Percentiles rank a stretch among this genome's conserved stretches.
Evolutionary conservation across 1,284 basidiomycete genomes (phyloP).

Genomic region (Cutaneotrichosporon cavernicola): DNA sequence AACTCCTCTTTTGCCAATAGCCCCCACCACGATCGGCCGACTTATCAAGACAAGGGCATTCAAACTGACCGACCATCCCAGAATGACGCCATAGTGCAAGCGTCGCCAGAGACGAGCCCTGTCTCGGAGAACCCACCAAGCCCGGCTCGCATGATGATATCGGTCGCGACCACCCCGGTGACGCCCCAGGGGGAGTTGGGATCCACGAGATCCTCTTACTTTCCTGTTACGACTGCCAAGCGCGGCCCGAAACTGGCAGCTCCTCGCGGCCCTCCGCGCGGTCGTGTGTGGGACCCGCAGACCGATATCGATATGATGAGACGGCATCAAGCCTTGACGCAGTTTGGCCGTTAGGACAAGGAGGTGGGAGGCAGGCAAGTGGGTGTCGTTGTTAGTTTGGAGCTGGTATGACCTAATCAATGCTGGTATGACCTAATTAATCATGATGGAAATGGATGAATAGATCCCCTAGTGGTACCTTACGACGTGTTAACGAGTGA

Average conservation of each 20-base stretch:
- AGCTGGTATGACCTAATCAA: neutral
- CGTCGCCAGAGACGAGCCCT: slow-evolving; percentile 13
- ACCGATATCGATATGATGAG: slow-evolving; percentile 55
- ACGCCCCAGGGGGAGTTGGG: neutral
- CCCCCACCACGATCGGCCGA: slow-evolving; percentile 10
- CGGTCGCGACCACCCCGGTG: neutral
- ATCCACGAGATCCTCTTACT: neutral
- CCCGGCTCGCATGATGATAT: neutral
- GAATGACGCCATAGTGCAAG: slow-evolving; percentile 41
- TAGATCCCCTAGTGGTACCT: neutral
- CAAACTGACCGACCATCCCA: slow-evolving; percentile 37
- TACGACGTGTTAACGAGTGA: no score
- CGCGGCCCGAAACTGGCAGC: neutral
- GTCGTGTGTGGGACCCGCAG: slow-evolving; percentile 38
- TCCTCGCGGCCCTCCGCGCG: slow-evolving; percentile 6
- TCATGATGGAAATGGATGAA: slow-evolving; percentile 1
- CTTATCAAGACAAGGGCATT: slow-evolving; percentile 37
- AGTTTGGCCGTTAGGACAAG: slow-evolving; percentile 54
- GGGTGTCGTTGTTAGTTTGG: neutral
- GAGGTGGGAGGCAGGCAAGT: no score
- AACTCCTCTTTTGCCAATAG: no score
- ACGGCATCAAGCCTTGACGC: slow-evolving; percentile 72
- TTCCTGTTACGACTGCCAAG: neutral
- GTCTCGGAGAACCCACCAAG: neutral
- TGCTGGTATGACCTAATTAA: neutral